These are phyloP conservation scores for Termitomyces sp. DNA, from an alignment of 768 basidiomycete genomes.

Conservation along the genomic window DNA sequence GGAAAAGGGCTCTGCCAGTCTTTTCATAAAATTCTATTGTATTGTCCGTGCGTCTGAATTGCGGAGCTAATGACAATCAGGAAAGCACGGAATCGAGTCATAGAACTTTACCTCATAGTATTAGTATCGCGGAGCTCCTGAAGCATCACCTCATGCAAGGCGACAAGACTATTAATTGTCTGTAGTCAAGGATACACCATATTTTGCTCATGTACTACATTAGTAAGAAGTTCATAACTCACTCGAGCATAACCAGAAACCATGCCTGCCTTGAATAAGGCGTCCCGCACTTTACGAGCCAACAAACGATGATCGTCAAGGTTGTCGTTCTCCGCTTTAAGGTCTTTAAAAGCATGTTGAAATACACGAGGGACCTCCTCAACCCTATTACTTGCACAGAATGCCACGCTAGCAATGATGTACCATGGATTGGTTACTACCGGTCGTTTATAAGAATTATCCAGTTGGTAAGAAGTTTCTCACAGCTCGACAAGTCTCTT, in stretches of 20 bases:
- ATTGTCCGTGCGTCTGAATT: conserved; percentile 31
- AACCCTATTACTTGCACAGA: conserved; percentile 52
- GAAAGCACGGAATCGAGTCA: neutral
- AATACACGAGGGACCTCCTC: conserved; percentile 55
- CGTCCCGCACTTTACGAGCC: conserved; percentile 54
- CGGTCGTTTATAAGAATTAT: neutral
- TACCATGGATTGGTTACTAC: conserved; percentile 47
- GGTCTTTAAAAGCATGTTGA: conserved; percentile 39
- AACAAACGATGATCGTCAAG: conserved; percentile 33
- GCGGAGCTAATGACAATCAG: neutral
- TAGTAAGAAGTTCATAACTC: conserved; percentile 3
- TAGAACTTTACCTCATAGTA: conserved; percentile 29
- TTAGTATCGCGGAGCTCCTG: conserved; percentile 42
- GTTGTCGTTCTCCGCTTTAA: conserved; percentile 23
- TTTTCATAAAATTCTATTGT: conserved; percentile 37
- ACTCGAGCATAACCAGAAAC: conserved; percentile 56
- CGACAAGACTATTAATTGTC: conserved; percentile 54
- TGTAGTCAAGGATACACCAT: conserved; percentile 12
- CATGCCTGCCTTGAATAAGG: conserved; percentile 55
- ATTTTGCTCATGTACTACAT: neutral
- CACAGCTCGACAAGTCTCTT: conserved; percentile 11
- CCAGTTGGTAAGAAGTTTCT: neutral
- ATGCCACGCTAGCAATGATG: conserved; percentile 49
- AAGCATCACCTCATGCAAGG: conserved; percentile 47
- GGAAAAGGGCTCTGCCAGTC: conserved; percentile 39